Base-by-base conservation (phyloP, 768 basidiomycete species). In the Mycena olivaceomarginata region DNA sequence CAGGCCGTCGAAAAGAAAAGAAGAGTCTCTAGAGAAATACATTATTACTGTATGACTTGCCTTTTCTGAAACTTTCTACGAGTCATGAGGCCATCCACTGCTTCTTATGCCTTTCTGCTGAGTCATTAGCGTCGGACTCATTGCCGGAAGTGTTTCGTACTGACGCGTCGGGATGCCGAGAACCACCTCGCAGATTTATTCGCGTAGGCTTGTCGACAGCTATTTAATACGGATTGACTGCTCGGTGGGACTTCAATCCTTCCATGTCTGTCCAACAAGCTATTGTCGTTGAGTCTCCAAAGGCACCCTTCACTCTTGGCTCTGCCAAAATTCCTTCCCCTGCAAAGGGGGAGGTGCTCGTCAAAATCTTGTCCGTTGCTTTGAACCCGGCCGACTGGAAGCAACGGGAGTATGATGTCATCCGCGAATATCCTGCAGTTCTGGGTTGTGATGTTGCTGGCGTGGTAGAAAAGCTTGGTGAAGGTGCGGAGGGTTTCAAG, bases 401-500 rank as follows among this genome's bases (percentile, higher is more conserved):
- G 83, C 66, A 81, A 81, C 57, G 80, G 79, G 31, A 73, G 82
- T 53, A 83, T 81, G 41, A 75, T 20, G 25, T 46, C 8, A 16
- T 76, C 5, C 82, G 80, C 40, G 75, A 80, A 56, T 82, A 83
- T 20, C 85, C 85, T 46, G 83, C 83, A 20, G 82, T 85, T 15
- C 82, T 87, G 2, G 87, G 86, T 9, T 85, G 82, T 43, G 87
- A 88, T 70, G 78, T 87, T 46, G 83, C 87, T 25, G 87, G 86
- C 20, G 81, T 77, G 0, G 76, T 88, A 8, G 84, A 87, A 31
- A 80, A 79, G 40, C 41, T 85, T 57, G 87, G 86, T 11, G 77
- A 80, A 18, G 79, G 66, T 20, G 86, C 86, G 2, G 80, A 68
- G 0, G 70, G 71, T 5, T 86, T 84, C 82, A 77, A 81, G 39